phyloP scores from a whole-genome alignment of 768 basidiomycete genomes.

The Russula virescens region DNA sequence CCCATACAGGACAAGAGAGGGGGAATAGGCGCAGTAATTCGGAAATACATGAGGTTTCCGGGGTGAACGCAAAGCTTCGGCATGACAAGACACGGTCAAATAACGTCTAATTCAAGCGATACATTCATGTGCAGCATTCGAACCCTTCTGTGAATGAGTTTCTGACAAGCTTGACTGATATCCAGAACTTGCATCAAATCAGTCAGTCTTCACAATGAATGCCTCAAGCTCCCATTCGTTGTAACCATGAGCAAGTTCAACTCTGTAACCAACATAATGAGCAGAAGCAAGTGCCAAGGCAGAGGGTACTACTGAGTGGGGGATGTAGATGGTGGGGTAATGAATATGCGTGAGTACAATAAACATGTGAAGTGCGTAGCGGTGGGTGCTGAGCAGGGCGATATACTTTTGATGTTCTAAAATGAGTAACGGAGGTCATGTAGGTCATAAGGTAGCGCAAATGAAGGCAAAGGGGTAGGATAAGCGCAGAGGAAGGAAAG shows the following conservation, averaged over 20 bases:
- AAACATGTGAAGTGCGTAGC: constrained; percentile 18
- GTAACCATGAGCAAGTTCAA: constrained; percentile 3
- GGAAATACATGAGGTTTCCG: too few relatives aligned
- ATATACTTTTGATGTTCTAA: constrained; percentile 24
- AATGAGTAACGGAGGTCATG: constrained; percentile 15
- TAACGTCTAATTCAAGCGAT: too few relatives aligned
- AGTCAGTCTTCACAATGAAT: too few relatives aligned
- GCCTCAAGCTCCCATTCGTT: constrained; percentile 1
- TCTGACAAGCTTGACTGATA: too few relatives aligned
- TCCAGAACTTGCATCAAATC: too few relatives aligned
- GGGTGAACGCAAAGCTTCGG: too few relatives aligned
- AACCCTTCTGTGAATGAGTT: too few relatives aligned
- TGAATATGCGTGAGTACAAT: constrained; percentile 21
- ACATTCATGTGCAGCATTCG: too few relatives aligned
- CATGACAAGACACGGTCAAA: too few relatives aligned
- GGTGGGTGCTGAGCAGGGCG: constrained; percentile 13
- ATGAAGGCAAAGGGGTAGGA: background rate
- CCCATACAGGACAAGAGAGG: too few relatives aligned
- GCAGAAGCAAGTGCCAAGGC: background rate
- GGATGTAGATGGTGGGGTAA: background rate
- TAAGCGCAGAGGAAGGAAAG: background rate
- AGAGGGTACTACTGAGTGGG: constrained; percentile 21
- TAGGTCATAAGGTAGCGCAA: constrained; percentile 13
- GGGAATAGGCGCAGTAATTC: too few relatives aligned
- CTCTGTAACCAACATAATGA: background rate